phyloP scores from a whole-genome alignment of 164 flowering plant species.

The Aristolochia contorta region DNA sequence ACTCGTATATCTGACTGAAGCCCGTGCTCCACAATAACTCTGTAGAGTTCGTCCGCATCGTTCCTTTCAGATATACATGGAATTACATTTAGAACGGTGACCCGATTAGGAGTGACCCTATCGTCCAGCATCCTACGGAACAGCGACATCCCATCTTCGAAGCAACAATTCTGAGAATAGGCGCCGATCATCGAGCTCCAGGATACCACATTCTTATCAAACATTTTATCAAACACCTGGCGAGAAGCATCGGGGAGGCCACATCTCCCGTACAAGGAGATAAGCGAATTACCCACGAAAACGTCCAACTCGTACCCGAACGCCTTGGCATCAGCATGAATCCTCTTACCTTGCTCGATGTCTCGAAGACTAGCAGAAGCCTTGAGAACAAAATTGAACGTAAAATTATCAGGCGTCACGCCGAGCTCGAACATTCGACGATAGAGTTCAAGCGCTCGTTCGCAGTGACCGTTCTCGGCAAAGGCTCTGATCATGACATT shows the following conservation, averaged over 20 bases:
- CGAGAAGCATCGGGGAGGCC: conserved; percentile 10
- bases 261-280: conserved; percentile 29
- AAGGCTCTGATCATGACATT: conserved; percentile 24
- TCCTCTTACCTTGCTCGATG: conserved; percentile 5
- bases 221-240: conserved; percentile 25
- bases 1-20: conserved; percentile 14
- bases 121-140: conserved; percentile 21
- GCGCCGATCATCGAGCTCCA: conserved; percentile 33
- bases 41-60: conserved; percentile 15
- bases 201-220: conserved; percentile 18
- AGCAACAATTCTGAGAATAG: conserved; percentile 15
- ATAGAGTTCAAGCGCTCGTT: conserved; percentile 13
- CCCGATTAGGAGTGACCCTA: conserved; percentile 15
- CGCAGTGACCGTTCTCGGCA: conserved; percentile 6
- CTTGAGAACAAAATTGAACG: conserved; percentile 28
- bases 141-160: conserved; percentile 15
- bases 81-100: conserved; percentile 17
- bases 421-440: conserved; percentile 12
- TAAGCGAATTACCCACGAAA: conserved; percentile 20
- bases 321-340: conserved; percentile 11
- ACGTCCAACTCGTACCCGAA: conserved; percentile 19
- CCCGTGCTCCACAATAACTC: conserved; percentile 12
- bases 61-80: conserved; percentile 14
- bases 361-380: conserved; percentile 19
- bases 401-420: conserved; percentile 20